Evolutionary conservation across 2,329 filamentous ascomycete genomes (phyloP).

Genomic region (Bipolaris oryzae): DNA sequence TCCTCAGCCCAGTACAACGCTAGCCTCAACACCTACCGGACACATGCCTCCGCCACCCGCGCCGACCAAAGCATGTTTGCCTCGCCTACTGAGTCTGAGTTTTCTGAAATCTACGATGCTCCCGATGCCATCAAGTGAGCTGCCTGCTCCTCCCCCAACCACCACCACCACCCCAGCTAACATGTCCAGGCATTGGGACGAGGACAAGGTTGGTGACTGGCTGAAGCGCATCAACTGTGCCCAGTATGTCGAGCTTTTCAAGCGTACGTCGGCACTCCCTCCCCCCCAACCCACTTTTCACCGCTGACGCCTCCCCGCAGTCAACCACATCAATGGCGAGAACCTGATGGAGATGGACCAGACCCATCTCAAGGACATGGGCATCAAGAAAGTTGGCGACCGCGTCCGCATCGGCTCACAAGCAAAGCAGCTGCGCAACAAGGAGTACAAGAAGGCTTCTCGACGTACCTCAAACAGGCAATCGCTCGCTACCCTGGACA

Average conservation of each 20-base stretch:
- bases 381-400: conserved; percentile 96
- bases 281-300: not conserved
- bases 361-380: conserved; percentile 94
- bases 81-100: conserved; percentile 91
- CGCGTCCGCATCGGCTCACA: conserved; percentile 76
- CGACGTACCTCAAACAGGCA: conserved; percentile 80
- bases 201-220: conserved; percentile 90
- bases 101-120: conserved; percentile 77
- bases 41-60: conserved; percentile 38
- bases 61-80: conserved; percentile 64
- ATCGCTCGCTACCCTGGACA: conserved; percentile 81
- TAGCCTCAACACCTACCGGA: conserved; percentile 44
- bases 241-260: conserved; percentile 91
- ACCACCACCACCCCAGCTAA: conserved; percentile 19
- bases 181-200: conserved; percentile 71
- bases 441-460: conserved; percentile 56
- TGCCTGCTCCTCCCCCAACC: not conserved
- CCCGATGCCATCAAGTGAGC: conserved; percentile 63
- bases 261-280: conserved; percentile 52
- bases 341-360: conserved; percentile 97
- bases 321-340: conserved; percentile 96
- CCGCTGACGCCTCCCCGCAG: conserved; percentile 45
- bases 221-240: conserved; percentile 88
- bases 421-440: conserved; percentile 57
- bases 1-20: conserved; percentile 45